These are phyloP conservation scores for Talaromyces stipitatus DNA, from an alignment of 495 filamentous ascomycete species.

Conservation along the genomic window DNA sequence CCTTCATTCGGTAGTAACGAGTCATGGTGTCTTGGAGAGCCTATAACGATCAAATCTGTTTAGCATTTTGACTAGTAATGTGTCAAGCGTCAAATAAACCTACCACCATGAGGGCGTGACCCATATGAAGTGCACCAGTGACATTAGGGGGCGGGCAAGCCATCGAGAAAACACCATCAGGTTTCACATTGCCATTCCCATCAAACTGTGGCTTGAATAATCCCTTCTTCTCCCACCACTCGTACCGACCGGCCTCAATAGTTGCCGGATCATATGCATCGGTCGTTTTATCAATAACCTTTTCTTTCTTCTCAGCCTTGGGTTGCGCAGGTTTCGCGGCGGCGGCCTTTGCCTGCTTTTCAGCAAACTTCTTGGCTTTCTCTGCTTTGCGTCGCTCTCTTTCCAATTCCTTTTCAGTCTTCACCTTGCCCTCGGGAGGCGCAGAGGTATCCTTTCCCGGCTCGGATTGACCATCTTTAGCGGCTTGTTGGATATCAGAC, in stretches of 20 bases:
- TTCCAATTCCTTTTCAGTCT: constrained; percentile 56
- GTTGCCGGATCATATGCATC: constrained; percentile 42
- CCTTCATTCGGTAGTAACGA: constrained; percentile 59
- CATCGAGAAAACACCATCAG: constrained; percentile 64
- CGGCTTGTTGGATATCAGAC: constrained; percentile 34
- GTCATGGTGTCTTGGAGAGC: constrained; percentile 71
- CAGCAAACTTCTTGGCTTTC: constrained; percentile 51
- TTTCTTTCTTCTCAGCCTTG: constrained; percentile 45
- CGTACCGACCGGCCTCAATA: constrained; percentile 48
- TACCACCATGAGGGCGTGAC: constrained; percentile 50
- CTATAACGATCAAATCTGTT: constrained; percentile 16
- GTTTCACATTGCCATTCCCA: constrained; percentile 57
- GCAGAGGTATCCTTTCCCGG: constrained; percentile 37
- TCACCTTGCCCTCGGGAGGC: constrained; percentile 41
- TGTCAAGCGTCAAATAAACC: constrained; percentile 5
- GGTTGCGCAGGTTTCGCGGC: constrained; percentile 33
- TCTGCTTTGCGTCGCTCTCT: constrained; percentile 53
- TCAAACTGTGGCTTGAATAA: constrained; percentile 69
- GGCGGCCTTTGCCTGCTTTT: constrained; percentile 47
- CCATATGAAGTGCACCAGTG: constrained; percentile 61
- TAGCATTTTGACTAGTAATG: not conserved
- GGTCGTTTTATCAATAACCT: constrained; percentile 44
- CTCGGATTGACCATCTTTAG: constrained; percentile 30
- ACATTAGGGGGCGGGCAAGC: constrained; percentile 74
- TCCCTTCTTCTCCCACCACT: constrained; percentile 56